Base-by-base conservation (phyloP, 106 monocot species). In the Platanthera guangdongensis region DNA sequence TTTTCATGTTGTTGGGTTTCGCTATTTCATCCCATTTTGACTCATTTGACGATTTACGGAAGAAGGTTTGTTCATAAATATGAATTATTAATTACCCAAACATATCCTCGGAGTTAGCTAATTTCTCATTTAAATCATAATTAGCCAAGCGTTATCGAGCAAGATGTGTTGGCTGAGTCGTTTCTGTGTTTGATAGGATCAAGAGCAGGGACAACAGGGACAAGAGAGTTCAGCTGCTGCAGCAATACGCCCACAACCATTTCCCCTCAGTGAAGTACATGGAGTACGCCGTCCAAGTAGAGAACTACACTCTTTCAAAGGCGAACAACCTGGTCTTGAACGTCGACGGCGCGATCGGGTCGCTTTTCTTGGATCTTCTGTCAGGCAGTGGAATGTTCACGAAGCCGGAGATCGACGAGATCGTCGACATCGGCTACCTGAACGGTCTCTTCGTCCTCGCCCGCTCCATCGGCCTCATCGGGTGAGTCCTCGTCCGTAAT, bases 141-240 rank as follows among this genome's bases (percentile, higher is more conserved):
- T 39, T 39, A 39, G 2, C 39, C 39, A 3, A 39, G 39, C 39
- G 39, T 39, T 39, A 39, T 39, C 39, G 39, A 39, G 39, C 39
- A 39, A 39, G 39, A 39, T 39, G 39, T 39, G 39, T 39, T 1
- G 39, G 39, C 39, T 39, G 1, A 39, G 39, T 39, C 39, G 39
- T 39, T 39, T 39, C 39, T 0, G 39, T 39, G 39, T 68, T 15
- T 55, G 57, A 4, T 52, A 99, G 97, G 79, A 99, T 99, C 77
- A 99, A 99, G 90, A 99, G 94, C 46, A 82, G 94, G 67, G 91
- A 99, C 72, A 99, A 99, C 83, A 91, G 94, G 71, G 97, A 99
- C 80, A 94, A 99, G 84, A 87, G 97, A 78, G 97, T 99, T 62
- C 83, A 99, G 82, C 84, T 99, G 67, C 80, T 99, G 73, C 97